A percentile compares a stretch with the other conserved stretches of the same genome.
Evolutionary conservation across 768 basidiomycete genomes (phyloP).

Genomic region (Serendipita sp.): DNA sequence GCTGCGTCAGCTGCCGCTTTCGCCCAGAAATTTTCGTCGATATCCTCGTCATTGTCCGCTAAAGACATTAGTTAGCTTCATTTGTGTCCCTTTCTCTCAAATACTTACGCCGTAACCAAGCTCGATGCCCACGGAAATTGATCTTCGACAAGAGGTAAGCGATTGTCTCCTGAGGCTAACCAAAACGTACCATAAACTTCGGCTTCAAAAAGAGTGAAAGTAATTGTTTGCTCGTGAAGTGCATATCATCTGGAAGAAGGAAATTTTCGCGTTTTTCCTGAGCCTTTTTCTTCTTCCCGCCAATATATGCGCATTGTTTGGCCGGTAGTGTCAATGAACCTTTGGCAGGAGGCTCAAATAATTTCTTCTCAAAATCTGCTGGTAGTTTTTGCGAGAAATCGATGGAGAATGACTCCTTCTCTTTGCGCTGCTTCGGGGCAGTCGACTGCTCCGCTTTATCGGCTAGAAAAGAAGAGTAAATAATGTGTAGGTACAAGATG

Average conservation of each 20-base stretch:
- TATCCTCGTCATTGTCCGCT: slow-evolving; percentile 78
- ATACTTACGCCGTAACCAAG: slow-evolving; percentile 3
- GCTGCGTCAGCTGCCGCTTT: slow-evolving; percentile 75
- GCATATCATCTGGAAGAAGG: slow-evolving; percentile 89
- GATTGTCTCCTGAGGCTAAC: not conserved
- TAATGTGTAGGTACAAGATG: not conserved
- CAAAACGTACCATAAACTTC: slow-evolving; percentile 66
- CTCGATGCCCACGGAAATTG: slow-evolving; percentile 70
- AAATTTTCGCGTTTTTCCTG: slow-evolving; percentile 59
- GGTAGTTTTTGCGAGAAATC: slow-evolving; percentile 56
- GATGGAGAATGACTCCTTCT: slow-evolving; percentile 70
- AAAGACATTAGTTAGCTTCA: slow-evolving; percentile 13
- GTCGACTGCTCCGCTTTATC: slow-evolving; percentile 37
- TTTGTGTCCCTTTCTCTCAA: not conserved
- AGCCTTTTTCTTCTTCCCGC: slow-evolving; percentile 28
- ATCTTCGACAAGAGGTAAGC: slow-evolving; percentile 32
- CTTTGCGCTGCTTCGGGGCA: slow-evolving; percentile 43
- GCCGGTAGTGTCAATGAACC: slow-evolving; percentile 53
- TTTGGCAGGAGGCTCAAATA: slow-evolving; percentile 65
- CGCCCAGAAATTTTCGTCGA: slow-evolving; percentile 96
- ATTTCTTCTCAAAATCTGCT: slow-evolving; percentile 47
- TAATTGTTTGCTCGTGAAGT: slow-evolving; percentile 82
- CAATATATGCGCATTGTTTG: slow-evolving; percentile 25
- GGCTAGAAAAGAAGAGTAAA: slow-evolving; percentile 14
- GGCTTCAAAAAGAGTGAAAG: slow-evolving; percentile 92